Conservation (phyloP, 305 asterid genomes). For the Solanum chacoense region DNA sequence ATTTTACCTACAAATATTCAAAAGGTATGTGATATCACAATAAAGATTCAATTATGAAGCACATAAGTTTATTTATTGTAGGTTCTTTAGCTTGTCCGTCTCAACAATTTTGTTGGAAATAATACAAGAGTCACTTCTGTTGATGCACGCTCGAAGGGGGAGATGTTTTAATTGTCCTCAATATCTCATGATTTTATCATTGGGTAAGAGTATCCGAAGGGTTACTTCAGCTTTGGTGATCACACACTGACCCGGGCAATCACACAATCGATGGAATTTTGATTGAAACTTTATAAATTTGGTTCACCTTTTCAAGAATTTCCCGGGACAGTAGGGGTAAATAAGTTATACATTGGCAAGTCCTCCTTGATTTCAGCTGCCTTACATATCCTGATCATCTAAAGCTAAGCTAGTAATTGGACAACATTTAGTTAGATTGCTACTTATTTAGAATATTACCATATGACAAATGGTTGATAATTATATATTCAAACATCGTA, state of each 20-base stretch:
- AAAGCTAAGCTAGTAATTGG: not conserved
- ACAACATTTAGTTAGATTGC: not conserved
- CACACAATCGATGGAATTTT: no score
- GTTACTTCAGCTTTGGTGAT: no score
- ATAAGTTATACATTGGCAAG: not conserved
- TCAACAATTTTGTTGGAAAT: not conserved
- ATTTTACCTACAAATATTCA: constrained; percentile 49
- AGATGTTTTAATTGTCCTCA: not conserved
- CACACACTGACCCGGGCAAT: no score
- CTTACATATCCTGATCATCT: not conserved
- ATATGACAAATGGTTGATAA: not conserved
- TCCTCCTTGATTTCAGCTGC: not conserved
- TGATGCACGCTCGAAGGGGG: not conserved
- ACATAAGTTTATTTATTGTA: not conserved
- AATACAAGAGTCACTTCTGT: not conserved
- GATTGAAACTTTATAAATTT: not conserved
- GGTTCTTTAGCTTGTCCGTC: not conserved
- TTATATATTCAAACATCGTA: not conserved
- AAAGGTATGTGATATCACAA: constrained; percentile 35
- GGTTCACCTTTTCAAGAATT: not conserved
- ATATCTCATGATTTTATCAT: not conserved
- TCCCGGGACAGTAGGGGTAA: not conserved
- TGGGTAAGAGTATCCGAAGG: not conserved
- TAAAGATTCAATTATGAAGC: not conserved
- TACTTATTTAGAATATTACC: not conserved